These are phyloP conservation scores for Candolleomyces efflorescens DNA, from an alignment of 768 basidiomycete genomes.

Conservation along the genomic window DNA sequence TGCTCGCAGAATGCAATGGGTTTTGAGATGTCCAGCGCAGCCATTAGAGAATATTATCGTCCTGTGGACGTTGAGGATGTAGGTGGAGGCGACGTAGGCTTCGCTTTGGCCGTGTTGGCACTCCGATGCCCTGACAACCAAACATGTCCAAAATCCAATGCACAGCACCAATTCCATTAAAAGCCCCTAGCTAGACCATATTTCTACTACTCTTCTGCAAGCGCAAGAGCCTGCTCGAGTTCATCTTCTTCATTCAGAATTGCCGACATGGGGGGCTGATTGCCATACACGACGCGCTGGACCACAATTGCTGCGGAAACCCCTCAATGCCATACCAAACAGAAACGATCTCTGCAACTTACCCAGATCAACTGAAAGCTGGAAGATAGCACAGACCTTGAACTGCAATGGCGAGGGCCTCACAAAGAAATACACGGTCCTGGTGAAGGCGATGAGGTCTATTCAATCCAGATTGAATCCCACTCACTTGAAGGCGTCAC, in stretches of 20 bases:
- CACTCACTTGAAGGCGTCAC: constrained; percentile 79
- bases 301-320: constrained; percentile 57
- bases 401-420: constrained; percentile 74
- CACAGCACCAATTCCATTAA: background rate
- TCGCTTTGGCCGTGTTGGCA: constrained; percentile 13
- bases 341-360: no score
- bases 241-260: constrained; percentile 61
- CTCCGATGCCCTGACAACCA: constrained; percentile 1
- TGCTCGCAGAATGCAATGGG: constrained; percentile 90
- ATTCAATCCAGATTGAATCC: background rate
- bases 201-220: constrained; percentile 44
- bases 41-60: constrained; percentile 30
- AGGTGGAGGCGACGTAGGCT: background rate
- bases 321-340: no score
- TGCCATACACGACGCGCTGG: constrained; percentile 76
- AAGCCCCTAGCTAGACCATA: background rate
- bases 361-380: constrained; percentile 60
- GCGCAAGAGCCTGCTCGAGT: constrained; percentile 68
- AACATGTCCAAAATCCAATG: constrained; percentile 8
- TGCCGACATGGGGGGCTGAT: constrained; percentile 50
- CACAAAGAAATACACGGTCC: constrained; percentile 77
- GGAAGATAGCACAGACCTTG: constrained; percentile 79
- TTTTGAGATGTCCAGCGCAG: constrained; percentile 52
- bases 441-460: constrained; percentile 21
- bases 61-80: constrained; percentile 6